Evolutionary conservation across 140 eudicot species (phyloP).

Genomic region (Bidens hawaiensis): DNA sequence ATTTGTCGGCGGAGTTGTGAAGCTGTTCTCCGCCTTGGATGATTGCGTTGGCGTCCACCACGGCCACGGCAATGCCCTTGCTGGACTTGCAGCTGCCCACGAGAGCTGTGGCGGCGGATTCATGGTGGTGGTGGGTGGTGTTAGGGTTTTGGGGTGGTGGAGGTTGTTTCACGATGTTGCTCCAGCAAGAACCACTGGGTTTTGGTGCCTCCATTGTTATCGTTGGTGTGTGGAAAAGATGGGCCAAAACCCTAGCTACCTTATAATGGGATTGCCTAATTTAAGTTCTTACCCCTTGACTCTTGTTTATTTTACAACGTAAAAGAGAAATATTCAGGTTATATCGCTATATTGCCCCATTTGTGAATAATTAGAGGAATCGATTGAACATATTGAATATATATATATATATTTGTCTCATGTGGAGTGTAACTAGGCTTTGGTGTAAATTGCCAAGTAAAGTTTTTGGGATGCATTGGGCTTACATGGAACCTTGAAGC

Average conservation of each 20-base stretch:
- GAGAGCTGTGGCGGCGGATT: conserved; percentile 21
- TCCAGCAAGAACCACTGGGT: conserved; percentile 49
- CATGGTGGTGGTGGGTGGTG: background rate
- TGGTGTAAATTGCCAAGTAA: no score
- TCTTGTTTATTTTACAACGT: no score
- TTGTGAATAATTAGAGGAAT: no score
- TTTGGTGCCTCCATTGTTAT: conserved; percentile 32
- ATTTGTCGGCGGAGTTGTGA: conserved; percentile 53
- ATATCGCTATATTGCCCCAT: no score
- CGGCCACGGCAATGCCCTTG: conserved; percentile 83
- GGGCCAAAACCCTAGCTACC: conserved; percentile 13
- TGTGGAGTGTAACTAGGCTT: no score
- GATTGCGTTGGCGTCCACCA: conserved; percentile 88
- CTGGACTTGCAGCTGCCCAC: conserved; percentile 70
- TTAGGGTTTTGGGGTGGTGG: conserved; percentile 33
- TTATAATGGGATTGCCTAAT: background rate
- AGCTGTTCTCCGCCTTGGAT: conserved; percentile 84
- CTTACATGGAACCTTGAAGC: no score
- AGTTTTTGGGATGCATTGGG: no score
- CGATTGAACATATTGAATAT: no score
- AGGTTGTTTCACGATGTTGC: conserved; percentile 55
- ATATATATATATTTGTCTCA: no score
- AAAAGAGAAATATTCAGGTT: no score
- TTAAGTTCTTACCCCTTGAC: background rate
- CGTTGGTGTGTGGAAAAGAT: background rate